A percentile compares a stretch with the other conserved stretches of the same genome.
These are phyloP conservation scores for Diaporthe longicolla DNA, from an alignment of 2,329 filamentous ascomycete genomes.

Conservation along the genomic window DNA sequence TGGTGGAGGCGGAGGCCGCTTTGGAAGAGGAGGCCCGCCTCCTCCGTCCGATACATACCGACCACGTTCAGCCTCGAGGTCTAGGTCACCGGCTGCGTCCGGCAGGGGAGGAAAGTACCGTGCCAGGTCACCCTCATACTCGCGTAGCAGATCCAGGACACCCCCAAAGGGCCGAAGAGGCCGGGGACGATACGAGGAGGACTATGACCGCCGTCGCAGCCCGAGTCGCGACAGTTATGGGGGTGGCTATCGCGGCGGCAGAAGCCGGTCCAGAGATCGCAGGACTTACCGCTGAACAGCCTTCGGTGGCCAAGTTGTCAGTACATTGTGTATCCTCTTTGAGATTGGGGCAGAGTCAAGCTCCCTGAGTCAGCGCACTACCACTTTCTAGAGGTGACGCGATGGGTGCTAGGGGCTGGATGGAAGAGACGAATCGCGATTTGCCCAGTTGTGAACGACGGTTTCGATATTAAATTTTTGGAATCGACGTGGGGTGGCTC, in stretches of 20 bases:
- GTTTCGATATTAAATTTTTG: not conserved
- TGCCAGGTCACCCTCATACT: conserved; percentile 59
- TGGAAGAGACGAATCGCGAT: not conserved
- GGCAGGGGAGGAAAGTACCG: conserved; percentile 57
- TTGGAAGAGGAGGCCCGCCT: conserved; percentile 50
- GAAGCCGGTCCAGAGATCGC: conserved; percentile 57
- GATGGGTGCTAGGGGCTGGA: not conserved
- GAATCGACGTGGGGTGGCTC: conserved; percentile 7
- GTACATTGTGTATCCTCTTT: not conserved
- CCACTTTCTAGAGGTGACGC: not conserved
- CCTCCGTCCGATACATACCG: conserved; percentile 70
- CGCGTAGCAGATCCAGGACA: conserved; percentile 45
- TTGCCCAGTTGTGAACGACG: not conserved
- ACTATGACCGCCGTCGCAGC: conserved; percentile 58
- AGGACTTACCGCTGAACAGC: conserved; percentile 52
- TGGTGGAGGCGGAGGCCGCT: conserved; percentile 51
- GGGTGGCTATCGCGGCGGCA: conserved; percentile 53
- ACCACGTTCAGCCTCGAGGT: conserved; percentile 70
- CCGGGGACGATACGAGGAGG: conserved; percentile 51
- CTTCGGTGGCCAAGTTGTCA: not conserved
- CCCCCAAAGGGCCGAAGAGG: conserved; percentile 53
- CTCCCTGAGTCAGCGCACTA: not conserved
- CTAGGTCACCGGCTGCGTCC: conserved; percentile 56
- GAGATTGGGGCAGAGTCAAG: conserved; percentile 11
- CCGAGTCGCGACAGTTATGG: conserved; percentile 64